Percentiles rank a stretch among this genome's conserved stretches.
phyloP scores from a whole-genome alignment of 306 rosid genomes.

The Ochetophila trinervis region DNA sequence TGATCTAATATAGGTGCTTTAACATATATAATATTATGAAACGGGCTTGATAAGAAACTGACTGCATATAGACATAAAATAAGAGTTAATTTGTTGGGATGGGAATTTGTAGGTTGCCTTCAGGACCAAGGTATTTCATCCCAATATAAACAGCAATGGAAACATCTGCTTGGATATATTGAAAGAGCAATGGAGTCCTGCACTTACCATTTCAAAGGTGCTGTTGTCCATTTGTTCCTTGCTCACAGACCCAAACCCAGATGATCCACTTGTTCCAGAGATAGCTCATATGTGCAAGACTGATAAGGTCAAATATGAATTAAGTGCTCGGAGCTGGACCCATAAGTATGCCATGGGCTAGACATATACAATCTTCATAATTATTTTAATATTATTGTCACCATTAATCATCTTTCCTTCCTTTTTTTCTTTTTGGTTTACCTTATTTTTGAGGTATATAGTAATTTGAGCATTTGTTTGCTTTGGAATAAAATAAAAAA shows the following conservation, averaged over 20 bases:
- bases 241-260: slow-evolving; percentile 88
- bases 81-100: neutral
- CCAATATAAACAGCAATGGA: slow-evolving; percentile 82
- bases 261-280: slow-evolving; percentile 91
- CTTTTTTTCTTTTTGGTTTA: neutral
- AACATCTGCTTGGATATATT: slow-evolving; percentile 89
- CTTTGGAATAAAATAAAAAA: neutral
- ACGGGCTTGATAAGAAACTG: too few relatives aligned
- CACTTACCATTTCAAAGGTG: slow-evolving; percentile 94
- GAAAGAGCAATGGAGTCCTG: slow-evolving; percentile 99
- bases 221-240: slow-evolving; percentile 81
- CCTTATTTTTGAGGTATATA: neutral
- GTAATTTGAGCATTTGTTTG: neutral
- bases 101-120: slow-evolving; percentile 64
- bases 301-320: slow-evolving; percentile 72
- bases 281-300: slow-evolving; percentile 87
- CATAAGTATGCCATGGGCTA: slow-evolving; percentile 86
- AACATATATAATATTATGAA: too few relatives aligned
- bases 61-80: too few relatives aligned
- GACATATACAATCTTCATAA: neutral
- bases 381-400: neutral
- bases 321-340: slow-evolving; percentile 89
- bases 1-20: too few relatives aligned
- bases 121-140: slow-evolving; percentile 90
- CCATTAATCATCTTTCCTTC: too few relatives aligned